phyloP scores from a whole-genome alignment of 306 rosid species.

The Cucumis melo region DNA sequence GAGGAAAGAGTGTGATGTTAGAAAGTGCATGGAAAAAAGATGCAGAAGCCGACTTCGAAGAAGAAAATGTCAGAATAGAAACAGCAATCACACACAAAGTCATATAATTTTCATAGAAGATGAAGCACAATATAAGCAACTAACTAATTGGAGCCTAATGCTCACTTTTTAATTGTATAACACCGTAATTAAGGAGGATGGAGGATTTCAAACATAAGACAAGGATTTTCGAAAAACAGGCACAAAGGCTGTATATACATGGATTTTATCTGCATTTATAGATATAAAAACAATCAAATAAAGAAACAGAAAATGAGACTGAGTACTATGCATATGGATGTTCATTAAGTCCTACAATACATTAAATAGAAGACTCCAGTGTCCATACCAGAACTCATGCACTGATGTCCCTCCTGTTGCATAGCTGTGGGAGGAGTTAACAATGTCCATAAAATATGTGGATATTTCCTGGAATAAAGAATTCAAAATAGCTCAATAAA shows the following conservation, averaged over 20 bases:
- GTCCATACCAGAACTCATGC: conserved; percentile 60
- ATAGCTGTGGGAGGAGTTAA: conserved; percentile 85
- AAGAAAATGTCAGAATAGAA: background rate
- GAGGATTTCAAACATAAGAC: background rate
- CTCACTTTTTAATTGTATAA: background rate
- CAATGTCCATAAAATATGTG: conserved; percentile 58
- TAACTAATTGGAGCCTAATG: background rate
- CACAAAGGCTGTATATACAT: background rate
- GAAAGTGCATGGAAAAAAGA: background rate
- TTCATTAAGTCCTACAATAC: background rate
- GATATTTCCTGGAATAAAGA: conserved; percentile 48
- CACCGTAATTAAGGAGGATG: background rate
- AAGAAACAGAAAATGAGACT: background rate
- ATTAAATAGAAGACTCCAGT: background rate
- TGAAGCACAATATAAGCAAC: background rate
- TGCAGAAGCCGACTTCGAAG: background rate
- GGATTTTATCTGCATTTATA: background rate
- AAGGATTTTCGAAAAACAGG: background rate
- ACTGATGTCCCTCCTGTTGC: conserved; percentile 98
- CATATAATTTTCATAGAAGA: background rate
- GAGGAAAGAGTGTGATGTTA: background rate
- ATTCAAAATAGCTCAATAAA: background rate
- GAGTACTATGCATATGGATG: background rate
- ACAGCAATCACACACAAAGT: background rate
- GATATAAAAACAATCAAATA: background rate